Evolutionary conservation across 2,329 filamentous ascomycete species (phyloP).

Genomic region (Fusarium falciforme): DNA sequence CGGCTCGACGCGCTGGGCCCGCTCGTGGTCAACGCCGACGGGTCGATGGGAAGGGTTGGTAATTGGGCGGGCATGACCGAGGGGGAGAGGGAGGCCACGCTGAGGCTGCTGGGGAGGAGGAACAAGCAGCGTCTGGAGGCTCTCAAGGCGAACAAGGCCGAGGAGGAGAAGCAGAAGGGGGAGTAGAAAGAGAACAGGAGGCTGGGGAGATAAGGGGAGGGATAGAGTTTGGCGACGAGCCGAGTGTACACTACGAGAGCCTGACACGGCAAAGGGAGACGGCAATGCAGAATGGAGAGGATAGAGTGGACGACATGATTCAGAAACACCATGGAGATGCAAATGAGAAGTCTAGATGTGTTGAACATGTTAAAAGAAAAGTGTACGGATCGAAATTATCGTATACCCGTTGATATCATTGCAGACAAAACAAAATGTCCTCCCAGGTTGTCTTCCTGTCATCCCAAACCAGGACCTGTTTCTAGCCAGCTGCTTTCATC

Average conservation of each 20-base stretch:
- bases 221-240: neutral
- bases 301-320: neutral
- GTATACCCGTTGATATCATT: constrained; percentile 46
- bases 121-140: constrained; percentile 72
- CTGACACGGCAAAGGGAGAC: neutral
- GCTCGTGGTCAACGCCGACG: constrained; percentile 79
- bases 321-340: neutral
- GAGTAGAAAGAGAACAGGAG: neutral
- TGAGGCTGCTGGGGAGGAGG: constrained; percentile 74
- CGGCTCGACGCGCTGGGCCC: constrained; percentile 77
- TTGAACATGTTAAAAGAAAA: constrained; percentile 33
- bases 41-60: constrained; percentile 75
- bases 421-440: constrained; percentile 34
- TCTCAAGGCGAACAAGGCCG: constrained; percentile 50
- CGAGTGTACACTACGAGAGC: neutral
- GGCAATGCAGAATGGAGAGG: neutral
- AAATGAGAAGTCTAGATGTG: neutral
- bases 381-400: constrained; percentile 36
- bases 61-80: constrained; percentile 81
- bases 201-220: neutral
- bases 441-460: constrained; percentile 24
- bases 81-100: constrained; percentile 73
- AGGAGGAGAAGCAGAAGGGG: constrained; percentile 15
- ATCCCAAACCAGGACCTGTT: constrained; percentile 20
- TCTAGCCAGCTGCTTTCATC: constrained; percentile 34